These are phyloP conservation scores for Dendrothele bispora DNA, from an alignment of 768 basidiomycete species.

Conservation along the genomic window DNA sequence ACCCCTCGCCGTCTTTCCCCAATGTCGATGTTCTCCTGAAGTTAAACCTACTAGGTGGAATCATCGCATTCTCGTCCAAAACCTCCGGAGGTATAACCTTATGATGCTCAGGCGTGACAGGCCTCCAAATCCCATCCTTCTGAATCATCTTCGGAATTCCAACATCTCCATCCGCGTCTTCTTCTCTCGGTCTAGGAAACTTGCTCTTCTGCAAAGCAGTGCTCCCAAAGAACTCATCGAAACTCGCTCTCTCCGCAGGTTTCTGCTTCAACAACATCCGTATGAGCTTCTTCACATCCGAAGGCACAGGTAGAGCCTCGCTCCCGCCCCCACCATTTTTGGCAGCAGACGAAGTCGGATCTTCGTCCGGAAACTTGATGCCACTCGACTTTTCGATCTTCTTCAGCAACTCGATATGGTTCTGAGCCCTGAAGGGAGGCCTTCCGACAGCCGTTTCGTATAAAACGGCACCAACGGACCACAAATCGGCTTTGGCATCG, in stretches of 20 bases:
- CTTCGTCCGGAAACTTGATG: conserved; percentile 94
- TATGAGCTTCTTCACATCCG: conserved; percentile 87
- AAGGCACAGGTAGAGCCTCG: conserved; percentile 60
- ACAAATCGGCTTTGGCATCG: conserved; percentile 95
- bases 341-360: conserved; percentile 46
- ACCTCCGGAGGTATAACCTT: conserved; percentile 77
- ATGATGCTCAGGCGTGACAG: conserved; percentile 69
- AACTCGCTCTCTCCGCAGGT: conserved; percentile 82
- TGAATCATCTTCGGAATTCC: conserved; percentile 8
- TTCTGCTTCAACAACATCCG: conserved; percentile 79
- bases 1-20: conserved; percentile 9
- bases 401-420: conserved; percentile 93
- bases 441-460: conserved; percentile 94
- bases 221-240: conserved; percentile 90
- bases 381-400: conserved; percentile 91
- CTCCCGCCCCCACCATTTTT: conserved; percentile 46
- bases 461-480: conserved; percentile 96
- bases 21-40: conserved; percentile 45
- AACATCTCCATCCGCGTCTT: conserved; percentile 12
- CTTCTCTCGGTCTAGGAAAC: conserved; percentile 59
- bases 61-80: conserved; percentile 76
- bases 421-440: conserved; percentile 93
- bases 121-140: conserved; percentile 35
- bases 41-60: conserved; percentile 80
- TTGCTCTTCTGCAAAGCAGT: conserved; percentile 75